Conservation (phyloP, 129 eudicot genomes). For the Artemisia argyi region DNA sequence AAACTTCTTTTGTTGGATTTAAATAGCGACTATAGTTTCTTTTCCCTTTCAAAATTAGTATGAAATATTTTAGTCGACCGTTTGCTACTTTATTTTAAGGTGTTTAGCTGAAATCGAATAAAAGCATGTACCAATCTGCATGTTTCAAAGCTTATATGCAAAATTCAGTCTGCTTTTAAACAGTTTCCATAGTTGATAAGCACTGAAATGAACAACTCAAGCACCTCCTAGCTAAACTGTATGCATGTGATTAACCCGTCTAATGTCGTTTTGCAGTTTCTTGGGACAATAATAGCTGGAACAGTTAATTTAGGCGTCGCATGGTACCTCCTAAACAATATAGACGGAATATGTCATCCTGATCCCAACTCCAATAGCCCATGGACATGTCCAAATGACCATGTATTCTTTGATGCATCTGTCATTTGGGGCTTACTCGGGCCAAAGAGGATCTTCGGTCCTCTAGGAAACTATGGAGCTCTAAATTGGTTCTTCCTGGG, state of each 20-base stretch:
- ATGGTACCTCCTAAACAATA: conserved; percentile 61
- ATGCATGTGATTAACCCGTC: neutral
- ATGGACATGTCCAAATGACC: conserved; percentile 76
- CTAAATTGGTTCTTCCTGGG: conserved; percentile 78
- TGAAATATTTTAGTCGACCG: no score
- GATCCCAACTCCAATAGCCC: conserved; percentile 49
- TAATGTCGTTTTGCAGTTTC: conserved; percentile 38
- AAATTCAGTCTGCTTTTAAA: no score
- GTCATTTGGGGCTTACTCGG: conserved; percentile 92
- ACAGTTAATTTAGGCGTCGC: conserved; percentile 70
- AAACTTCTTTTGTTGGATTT: neutral
- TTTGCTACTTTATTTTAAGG: no score
- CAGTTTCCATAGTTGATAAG: no score
- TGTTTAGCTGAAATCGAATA: no score
- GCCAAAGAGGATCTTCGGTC: conserved; percentile 72
- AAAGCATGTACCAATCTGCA: no score
- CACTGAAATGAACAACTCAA: no score
- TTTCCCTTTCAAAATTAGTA: no score
- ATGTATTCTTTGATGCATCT: conserved; percentile 80
- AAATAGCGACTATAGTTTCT: no score
- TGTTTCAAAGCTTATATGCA: no score
- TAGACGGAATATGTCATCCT: conserved; percentile 53
- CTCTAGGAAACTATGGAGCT: conserved; percentile 53
- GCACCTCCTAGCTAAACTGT: no score
- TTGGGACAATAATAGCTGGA: conserved; percentile 79